A percentile compares a stretch with the other conserved stretches of the same genome.
Conservation (phyloP, 2,329 filamentous ascomycete genomes). For the Colletotrichum chrysophilum region DNA sequence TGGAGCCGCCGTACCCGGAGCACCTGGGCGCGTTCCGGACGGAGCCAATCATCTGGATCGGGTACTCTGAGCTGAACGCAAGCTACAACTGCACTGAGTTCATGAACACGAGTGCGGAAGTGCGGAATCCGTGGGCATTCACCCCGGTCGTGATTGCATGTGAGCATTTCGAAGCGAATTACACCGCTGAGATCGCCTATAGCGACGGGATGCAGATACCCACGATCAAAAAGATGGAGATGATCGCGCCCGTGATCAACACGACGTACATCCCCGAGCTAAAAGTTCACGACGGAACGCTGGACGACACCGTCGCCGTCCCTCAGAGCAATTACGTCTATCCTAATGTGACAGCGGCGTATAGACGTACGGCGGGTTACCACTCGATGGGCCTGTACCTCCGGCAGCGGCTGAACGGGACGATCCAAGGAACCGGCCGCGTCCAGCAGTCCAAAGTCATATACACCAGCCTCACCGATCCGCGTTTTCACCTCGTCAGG, state of each 20-base stretch:
- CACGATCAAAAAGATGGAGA: slow-evolving; percentile 22
- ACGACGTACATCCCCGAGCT: slow-evolving; percentile 27
- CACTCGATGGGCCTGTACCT: slow-evolving; percentile 34
- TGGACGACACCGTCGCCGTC: slow-evolving; percentile 32
- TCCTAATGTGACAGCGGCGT: slow-evolving; percentile 24
- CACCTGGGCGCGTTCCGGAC: slow-evolving; percentile 35
- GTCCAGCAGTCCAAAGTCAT: slow-evolving; percentile 34
- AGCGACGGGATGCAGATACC: slow-evolving; percentile 28
- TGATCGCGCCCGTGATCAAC: slow-evolving; percentile 30
- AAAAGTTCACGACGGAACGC: slow-evolving; percentile 33
- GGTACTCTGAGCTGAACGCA: slow-evolving; percentile 30
- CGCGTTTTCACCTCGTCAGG: slow-evolving; percentile 27
- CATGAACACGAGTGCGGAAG: background rate
- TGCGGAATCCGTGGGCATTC: slow-evolving; percentile 22
- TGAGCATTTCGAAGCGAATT: slow-evolving; percentile 37
- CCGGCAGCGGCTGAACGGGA: slow-evolving; percentile 33
- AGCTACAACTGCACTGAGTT: slow-evolving; percentile 24
- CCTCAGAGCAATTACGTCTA: slow-evolving; percentile 31
- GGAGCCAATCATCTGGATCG: slow-evolving; percentile 39
- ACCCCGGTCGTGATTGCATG: slow-evolving; percentile 36
- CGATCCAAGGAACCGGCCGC: slow-evolving; percentile 26
- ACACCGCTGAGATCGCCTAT: slow-evolving; percentile 32
- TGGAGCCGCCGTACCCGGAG: slow-evolving; percentile 24
- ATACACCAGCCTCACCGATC: slow-evolving; percentile 43
- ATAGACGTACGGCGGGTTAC: slow-evolving; percentile 33